Conservation (phyloP, 2,329 filamentous ascomycete genomes). For the Phaeophleospora eucalypticola region DNA sequence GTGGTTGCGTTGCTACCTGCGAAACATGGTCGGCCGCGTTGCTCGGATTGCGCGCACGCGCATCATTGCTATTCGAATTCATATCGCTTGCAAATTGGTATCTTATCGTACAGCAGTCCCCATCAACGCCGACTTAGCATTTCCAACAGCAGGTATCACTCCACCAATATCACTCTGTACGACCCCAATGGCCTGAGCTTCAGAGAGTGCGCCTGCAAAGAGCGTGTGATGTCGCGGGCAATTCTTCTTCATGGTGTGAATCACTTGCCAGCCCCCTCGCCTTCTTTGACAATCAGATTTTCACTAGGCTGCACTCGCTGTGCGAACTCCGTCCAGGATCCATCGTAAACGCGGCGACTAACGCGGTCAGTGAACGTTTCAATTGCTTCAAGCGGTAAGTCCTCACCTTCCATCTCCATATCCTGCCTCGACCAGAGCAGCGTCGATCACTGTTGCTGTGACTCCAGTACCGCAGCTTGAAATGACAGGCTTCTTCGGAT, state of each 20-base stretch:
- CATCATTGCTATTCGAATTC: not conserved
- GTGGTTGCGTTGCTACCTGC: no score
- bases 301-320: constrained; percentile 33
- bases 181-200: no score
- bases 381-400: no score
- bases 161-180: no score
- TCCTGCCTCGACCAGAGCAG: constrained; percentile 74
- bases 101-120: not conserved
- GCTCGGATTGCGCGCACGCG: not conserved
- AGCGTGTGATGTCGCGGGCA: no score
- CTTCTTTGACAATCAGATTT: constrained; percentile 32
- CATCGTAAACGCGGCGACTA: constrained; percentile 76
- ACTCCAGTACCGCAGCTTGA: constrained; percentile 91
- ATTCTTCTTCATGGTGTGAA: no score
- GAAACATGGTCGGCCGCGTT: no score
- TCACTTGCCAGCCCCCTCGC: no score
- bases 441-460: constrained; percentile 85
- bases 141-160: no score
- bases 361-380: not conserved
- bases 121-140: no score
- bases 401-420: constrained; percentile 59
- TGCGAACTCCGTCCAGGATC: constrained; percentile 76
- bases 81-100: not conserved
- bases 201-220: no score
- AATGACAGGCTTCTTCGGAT: constrained; percentile 76